Base-by-base conservation (phyloP, 1,284 basidiomycete species). In the Trichosporon faecale region DNA sequence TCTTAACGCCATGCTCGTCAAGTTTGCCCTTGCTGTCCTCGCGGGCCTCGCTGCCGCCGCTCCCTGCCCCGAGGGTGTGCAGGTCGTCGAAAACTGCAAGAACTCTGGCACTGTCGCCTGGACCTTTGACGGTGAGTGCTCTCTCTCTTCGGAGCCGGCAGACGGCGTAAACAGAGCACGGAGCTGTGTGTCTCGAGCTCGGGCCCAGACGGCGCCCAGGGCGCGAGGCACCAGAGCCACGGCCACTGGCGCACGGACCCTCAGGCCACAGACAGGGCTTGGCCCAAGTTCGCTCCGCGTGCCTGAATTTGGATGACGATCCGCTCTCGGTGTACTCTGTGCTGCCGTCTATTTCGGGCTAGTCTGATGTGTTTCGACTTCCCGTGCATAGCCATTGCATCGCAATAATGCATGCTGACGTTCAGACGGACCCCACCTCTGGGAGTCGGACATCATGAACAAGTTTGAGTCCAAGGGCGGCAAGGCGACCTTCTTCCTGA, bases 401-500 rank as follows among this genome's bases (percentile, higher is more conserved):
- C 5, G 37, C 37, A 18, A 37, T 14, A 12, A 37, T 37, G 67
- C 73, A n/a, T 23, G 67, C 73, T 76, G 65, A 75, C 68, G 1
- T 23, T 7, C 69, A 82, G 87, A 88, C 76, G 87, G 87, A 16
- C 86, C 86, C 5, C 86, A 82, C 75, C 69, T 80, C 77, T 86
- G 76, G 64, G 85, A 85, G 64, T 7, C 78, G 16, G 83, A 87
- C 66, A 81, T 88, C 64, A 82, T 80, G 67, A 81, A 84, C 25
- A 75, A 79, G 7, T 76, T 88, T 37, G 77, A 80, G 18, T 83
- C 82, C 16, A 85, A 80, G n/a, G 83, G 82, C 14, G 85, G 81
- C 18, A 86, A 85, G 65, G 87, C 84, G 4, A 88, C 88, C 1
- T 89, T 88, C 79, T 89, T 88, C 86, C 76, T 88, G 80, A 88